Conservation (phyloP, 2,329 filamentous ascomycete genomes). For the Aureobasidium vineae region DNA sequence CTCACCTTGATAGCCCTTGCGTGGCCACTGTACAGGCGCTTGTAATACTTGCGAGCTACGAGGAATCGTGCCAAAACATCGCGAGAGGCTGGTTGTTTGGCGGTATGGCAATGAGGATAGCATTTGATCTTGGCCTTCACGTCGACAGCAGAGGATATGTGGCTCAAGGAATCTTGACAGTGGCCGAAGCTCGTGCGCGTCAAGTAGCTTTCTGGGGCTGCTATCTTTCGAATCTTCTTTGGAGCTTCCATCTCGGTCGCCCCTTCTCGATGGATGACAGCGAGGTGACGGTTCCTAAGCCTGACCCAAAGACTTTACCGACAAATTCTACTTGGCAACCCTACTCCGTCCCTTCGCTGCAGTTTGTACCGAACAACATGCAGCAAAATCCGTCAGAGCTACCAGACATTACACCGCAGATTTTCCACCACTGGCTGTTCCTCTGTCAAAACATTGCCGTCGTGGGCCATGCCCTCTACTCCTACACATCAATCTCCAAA, state of each 20-base stretch:
- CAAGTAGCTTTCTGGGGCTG: slow-evolving; percentile 46
- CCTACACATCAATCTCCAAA: slow-evolving; percentile 35
- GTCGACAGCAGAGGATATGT: slow-evolving; percentile 45
- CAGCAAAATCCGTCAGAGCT: background rate
- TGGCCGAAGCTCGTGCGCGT: slow-evolving; percentile 43
- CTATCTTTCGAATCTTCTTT: slow-evolving; percentile 41
- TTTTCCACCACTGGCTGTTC: slow-evolving; percentile 36
- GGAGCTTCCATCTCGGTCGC: slow-evolving; percentile 46
- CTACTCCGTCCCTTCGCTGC: background rate
- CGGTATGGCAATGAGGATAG: slow-evolving; percentile 48
- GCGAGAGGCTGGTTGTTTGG: slow-evolving; percentile 51
- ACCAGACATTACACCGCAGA: slow-evolving; percentile 28
- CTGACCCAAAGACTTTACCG: slow-evolving; percentile 32
- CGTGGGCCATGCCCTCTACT: slow-evolving; percentile 43
- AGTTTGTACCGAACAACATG: background rate
- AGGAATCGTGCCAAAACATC: slow-evolving; percentile 47
- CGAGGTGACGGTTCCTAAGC: slow-evolving; percentile 44
- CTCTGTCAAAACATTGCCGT: slow-evolving; percentile 48
- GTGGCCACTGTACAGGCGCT: slow-evolving; percentile 52
- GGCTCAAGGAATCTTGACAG: slow-evolving; percentile 42
- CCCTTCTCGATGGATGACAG: slow-evolving; percentile 45
- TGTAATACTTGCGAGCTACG: slow-evolving; percentile 47
- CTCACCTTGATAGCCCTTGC: slow-evolving; percentile 50
- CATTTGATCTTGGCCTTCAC: slow-evolving; percentile 48
- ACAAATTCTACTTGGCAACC: slow-evolving; percentile 8